These are phyloP conservation scores for Hawksworthiomyces lignivorus DNA, from an alignment of 2,329 filamentous ascomycete species.

Conservation along the genomic window DNA sequence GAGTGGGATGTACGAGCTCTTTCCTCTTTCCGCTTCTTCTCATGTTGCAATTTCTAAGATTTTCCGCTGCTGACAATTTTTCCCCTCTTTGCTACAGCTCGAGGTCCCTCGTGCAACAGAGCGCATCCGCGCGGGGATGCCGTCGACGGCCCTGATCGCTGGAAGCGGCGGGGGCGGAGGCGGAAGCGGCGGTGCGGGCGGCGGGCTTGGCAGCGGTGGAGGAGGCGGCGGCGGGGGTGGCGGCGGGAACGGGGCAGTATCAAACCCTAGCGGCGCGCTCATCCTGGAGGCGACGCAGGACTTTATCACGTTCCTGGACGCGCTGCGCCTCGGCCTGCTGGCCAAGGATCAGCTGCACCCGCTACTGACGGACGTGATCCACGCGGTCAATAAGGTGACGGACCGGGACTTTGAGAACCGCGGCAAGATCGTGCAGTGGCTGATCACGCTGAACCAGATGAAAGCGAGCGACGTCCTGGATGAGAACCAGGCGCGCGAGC, in stretches of 20 bases:
- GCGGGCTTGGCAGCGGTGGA: conserved; percentile 53
- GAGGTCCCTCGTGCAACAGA: conserved; percentile 93
- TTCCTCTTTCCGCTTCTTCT: neutral
- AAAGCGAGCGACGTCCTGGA: conserved; percentile 84
- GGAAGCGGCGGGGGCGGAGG: conserved; percentile 26
- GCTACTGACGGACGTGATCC: conserved; percentile 88
- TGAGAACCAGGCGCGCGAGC: conserved; percentile 78
- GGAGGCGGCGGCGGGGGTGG: conserved; percentile 42
- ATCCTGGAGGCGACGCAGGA: conserved; percentile 92
- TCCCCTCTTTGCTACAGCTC: too few relatives aligned
- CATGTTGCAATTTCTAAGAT: too few relatives aligned
- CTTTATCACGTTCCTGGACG: conserved; percentile 97
- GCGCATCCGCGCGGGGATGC: conserved; percentile 83
- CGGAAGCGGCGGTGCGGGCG: conserved; percentile 38
- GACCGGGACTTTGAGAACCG: conserved; percentile 91
- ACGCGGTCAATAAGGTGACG: conserved; percentile 94
- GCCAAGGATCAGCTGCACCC: conserved; percentile 97
- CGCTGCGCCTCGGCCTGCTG: conserved; percentile 81
- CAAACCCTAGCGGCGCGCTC: conserved; percentile 49
- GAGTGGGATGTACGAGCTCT: conserved; percentile 73
- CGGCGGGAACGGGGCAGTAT: conserved; percentile 34
- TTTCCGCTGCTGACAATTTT: too few relatives aligned
- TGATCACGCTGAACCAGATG: conserved; percentile 97
- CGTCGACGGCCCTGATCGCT: conserved; percentile 65
- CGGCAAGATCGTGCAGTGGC: conserved; percentile 96